Evolutionary conservation across 108 stramenopile species (phyloP).

Genomic region (Cyclotella atomus): DNA sequence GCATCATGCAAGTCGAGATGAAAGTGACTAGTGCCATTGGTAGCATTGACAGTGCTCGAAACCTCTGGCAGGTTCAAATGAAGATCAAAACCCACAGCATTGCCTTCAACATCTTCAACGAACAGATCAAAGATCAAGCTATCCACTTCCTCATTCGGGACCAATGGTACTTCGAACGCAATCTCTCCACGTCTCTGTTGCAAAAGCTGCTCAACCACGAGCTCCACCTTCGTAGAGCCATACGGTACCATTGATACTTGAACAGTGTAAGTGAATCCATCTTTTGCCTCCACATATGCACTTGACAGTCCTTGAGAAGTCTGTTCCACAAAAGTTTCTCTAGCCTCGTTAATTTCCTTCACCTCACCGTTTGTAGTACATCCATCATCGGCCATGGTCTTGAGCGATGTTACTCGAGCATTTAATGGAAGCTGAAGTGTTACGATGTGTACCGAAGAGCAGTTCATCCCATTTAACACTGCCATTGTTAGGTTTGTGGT

Average conservation of each 20-base stretch:
- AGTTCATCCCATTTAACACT: constrained; percentile 14
- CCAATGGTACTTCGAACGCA: constrained; percentile 12
- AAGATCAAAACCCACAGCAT: constrained; percentile 3
- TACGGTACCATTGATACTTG: constrained; percentile 16
- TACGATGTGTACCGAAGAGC: constrained; percentile 14
- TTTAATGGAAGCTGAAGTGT: constrained; percentile 16
- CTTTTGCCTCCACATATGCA: constrained; percentile 16
- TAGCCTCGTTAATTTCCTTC: constrained; percentile 10
- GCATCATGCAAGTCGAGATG: constrained; percentile 12
- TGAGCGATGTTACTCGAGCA: constrained; percentile 6
- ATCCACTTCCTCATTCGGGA: constrained; percentile 22
- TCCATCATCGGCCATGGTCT: constrained; percentile 4
- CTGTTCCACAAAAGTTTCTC: constrained; percentile 6
- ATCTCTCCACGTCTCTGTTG: constrained; percentile 8
- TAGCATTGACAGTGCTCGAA: neutral
- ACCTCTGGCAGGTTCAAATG: neutral
- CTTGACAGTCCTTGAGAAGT: constrained; percentile 7
- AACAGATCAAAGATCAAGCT: constrained; percentile 7
- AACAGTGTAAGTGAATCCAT: constrained; percentile 11
- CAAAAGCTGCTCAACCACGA: constrained; percentile 11
- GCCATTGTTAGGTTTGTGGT: constrained; percentile 9
- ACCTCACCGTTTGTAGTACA: constrained; percentile 7
- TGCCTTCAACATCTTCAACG: constrained; percentile 3
- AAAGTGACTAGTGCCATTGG: neutral
- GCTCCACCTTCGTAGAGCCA: constrained; percentile 6